These are phyloP conservation scores for Dendrobium huoshanense DNA, from an alignment of 106 monocot genomes.

Conservation along the genomic window DNA sequence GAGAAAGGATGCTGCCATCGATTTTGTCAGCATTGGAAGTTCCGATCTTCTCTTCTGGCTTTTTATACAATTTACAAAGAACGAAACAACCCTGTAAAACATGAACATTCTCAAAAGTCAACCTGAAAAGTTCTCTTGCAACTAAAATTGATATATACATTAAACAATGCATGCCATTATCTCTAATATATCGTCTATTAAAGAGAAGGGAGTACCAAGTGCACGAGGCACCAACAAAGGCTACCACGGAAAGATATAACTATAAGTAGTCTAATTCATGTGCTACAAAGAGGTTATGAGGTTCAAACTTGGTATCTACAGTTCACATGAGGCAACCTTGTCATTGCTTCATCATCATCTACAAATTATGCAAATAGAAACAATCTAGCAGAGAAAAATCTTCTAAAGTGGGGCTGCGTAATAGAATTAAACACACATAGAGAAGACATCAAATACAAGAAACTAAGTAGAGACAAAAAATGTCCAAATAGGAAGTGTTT, in stretches of 20 bases:
- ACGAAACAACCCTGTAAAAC: slow-evolving; percentile 43
- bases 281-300: neutral
- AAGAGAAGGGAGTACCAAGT: neutral
- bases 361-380: too few relatives aligned
- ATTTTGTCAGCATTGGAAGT: slow-evolving; percentile 15
- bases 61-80: slow-evolving; percentile 62
- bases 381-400: too few relatives aligned
- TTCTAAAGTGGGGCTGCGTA: too few relatives aligned
- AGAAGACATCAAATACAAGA: too few relatives aligned
- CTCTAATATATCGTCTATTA: neutral
- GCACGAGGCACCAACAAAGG: neutral
- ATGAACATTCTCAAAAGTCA: slow-evolving; percentile 2
- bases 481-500: too few relatives aligned
- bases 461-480: too few relatives aligned
- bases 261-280: neutral
- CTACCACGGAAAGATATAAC: neutral
- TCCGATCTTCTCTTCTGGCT: slow-evolving; percentile 31
- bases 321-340: neutral
- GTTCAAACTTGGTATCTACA: neutral
- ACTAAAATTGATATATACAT: neutral
- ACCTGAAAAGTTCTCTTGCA: neutral
- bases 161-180: neutral
- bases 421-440: too few relatives aligned
- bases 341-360: too few relatives aligned
- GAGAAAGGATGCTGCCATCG: slow-evolving; percentile 26